Conservation (phyloP, 2,329 filamentous ascomycete genomes). For the Xylaria arbuscula region DNA sequence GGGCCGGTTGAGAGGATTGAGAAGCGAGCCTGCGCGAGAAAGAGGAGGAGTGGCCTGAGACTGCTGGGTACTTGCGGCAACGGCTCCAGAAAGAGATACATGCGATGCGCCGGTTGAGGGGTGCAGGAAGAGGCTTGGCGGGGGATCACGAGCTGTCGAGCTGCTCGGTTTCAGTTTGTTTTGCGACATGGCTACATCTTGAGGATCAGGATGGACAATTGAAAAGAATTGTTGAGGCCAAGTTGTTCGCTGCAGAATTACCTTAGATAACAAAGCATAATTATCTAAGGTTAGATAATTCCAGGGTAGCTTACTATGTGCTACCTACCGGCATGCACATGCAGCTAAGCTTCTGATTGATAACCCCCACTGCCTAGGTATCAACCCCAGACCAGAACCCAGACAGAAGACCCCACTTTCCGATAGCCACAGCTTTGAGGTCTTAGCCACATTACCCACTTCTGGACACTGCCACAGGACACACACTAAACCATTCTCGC, state of each 20-base stretch:
- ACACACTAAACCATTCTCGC: constrained; percentile 27
- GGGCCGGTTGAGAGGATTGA: constrained; percentile 45
- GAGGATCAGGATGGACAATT: neutral
- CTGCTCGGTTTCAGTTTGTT: constrained; percentile 44
- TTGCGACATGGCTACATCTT: constrained; percentile 51
- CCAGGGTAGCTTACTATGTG: too few species aligned
- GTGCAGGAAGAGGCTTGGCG: constrained; percentile 82
- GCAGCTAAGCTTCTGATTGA: neutral
- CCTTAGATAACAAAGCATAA: too few species aligned
- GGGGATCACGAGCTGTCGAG: constrained; percentile 63
- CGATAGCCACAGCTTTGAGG: neutral
- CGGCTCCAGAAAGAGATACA: constrained; percentile 67
- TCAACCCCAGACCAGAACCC: neutral
- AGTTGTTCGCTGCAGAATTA: neutral
- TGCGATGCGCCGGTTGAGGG: constrained; percentile 82
- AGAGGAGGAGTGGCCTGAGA: constrained; percentile 49
- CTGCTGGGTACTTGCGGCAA: constrained; percentile 52
- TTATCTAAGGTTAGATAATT: too few species aligned
- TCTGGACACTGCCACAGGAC: constrained; percentile 15
- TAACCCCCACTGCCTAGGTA: neutral
- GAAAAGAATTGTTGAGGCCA: neutral
- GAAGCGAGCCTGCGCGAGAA: constrained; percentile 54
- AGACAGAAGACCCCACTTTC: neutral
- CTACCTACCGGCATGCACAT: too few species aligned
- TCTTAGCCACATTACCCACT: constrained; percentile 6